Conservation (phyloP, 1,284 basidiomycete genomes). For the Boletus semigastroideus region DNA sequence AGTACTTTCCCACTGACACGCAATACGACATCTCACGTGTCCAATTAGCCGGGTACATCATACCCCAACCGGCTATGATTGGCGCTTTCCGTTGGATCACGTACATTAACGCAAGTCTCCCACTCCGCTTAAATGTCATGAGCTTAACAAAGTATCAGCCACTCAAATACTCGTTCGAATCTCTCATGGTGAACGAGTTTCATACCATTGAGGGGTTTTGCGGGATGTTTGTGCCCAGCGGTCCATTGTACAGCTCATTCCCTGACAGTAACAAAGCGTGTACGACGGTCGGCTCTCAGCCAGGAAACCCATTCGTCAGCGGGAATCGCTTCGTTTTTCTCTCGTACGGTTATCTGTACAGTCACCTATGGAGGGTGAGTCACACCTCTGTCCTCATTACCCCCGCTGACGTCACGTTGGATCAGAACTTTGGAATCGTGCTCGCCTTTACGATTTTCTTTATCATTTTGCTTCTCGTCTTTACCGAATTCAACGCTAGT, state of each 20-base stretch:
- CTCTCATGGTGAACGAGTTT: constrained; percentile 58
- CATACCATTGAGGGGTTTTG: constrained; percentile 44
- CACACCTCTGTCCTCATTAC: constrained; percentile 4
- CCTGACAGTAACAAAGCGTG: constrained; percentile 59
- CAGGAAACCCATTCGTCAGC: constrained; percentile 20
- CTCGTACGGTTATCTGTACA: constrained; percentile 62
- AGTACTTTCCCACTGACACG: background rate
- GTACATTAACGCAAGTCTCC: constrained; percentile 53
- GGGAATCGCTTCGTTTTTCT: constrained; percentile 40
- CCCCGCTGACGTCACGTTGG: background rate
- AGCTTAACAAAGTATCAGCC: constrained; percentile 34
- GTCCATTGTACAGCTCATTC: constrained; percentile 54
- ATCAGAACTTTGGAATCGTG: constrained; percentile 56
- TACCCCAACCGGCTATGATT: constrained; percentile 59
- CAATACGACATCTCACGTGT: constrained; percentile 2
- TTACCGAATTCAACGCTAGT: constrained; percentile 48
- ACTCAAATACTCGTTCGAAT: constrained; percentile 52
- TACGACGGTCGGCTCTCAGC: constrained; percentile 42
- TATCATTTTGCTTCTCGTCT: constrained; percentile 46
- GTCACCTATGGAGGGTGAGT: constrained; percentile 68
- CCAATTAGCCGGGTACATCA: constrained; percentile 38
- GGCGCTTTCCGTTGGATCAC: constrained; percentile 65
- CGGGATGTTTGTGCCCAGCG: constrained; percentile 43
- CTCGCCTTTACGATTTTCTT: constrained; percentile 53
- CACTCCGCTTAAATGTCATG: background rate